These are phyloP conservation scores for Rhizopus microsporus DNA, from an alignment of 371 early-diverging fungal genomes.

Conservation along the genomic window DNA sequence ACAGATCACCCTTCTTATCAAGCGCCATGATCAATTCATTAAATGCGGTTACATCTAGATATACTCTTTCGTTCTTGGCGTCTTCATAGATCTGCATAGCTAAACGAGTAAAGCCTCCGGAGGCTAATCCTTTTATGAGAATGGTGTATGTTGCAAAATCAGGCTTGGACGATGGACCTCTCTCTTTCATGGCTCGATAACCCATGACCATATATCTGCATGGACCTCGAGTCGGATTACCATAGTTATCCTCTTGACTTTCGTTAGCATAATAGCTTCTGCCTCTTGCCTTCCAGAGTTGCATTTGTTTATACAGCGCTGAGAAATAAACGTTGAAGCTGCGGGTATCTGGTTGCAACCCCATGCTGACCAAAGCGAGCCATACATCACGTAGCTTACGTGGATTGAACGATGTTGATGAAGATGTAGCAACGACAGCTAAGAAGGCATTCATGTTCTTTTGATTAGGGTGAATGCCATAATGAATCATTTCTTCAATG, in stretches of 20 bases:
- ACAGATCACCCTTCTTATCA: constrained; percentile 23
- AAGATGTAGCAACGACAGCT: constrained; percentile 17
- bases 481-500: constrained; percentile 37
- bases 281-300: background rate
- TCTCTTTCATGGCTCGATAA: constrained; percentile 3
- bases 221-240: background rate
- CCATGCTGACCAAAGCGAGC: constrained; percentile 18
- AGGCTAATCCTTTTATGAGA: constrained; percentile 32
- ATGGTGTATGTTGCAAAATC: constrained; percentile 47
- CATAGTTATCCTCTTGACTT: background rate
- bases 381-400: background rate
- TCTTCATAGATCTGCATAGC: constrained; percentile 43
- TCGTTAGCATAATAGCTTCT: constrained; percentile 4
- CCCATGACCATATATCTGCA: background rate
- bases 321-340: constrained; percentile 39
- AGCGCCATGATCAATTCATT: constrained; percentile 34
- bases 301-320: constrained; percentile 20
- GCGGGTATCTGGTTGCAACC: constrained; percentile 37
- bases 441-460: constrained; percentile 42
- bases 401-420: background rate
- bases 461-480: constrained; percentile 30
- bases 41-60: constrained; percentile 26
- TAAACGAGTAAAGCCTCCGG: constrained; percentile 25
- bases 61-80: constrained; percentile 21
- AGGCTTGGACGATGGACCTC: constrained; percentile 11